A percentile compares a stretch with the other conserved stretches of the same genome.
phyloP scores from a whole-genome alignment of 2,329 filamentous ascomycete genomes.

The Pestalotiopsis sp. region DNA sequence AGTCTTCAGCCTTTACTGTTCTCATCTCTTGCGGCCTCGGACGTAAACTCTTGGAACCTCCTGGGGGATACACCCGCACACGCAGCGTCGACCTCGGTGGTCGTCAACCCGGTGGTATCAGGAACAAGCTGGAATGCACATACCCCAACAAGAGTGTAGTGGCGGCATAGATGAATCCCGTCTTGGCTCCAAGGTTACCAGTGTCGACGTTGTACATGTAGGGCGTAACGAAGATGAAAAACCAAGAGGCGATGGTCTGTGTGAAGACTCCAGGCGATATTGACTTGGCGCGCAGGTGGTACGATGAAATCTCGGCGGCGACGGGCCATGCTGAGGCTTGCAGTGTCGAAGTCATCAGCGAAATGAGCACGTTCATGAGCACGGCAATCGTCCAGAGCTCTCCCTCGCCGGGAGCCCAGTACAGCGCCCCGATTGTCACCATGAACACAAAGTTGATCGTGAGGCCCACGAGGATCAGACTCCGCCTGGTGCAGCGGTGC shows the following conservation, averaged over 20 bases:
- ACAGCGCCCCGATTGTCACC: not conserved
- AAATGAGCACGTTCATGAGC: not conserved
- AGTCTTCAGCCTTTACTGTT: not conserved
- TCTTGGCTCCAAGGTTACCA: not conserved
- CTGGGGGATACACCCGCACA: not conserved
- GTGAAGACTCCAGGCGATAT: not conserved
- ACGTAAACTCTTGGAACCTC: not conserved
- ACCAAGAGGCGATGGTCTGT: not conserved
- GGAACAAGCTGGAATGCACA: not conserved
- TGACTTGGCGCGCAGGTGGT: not conserved
- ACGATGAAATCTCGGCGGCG: not conserved
- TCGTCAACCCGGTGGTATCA: not conserved
- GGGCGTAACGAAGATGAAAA: not conserved
- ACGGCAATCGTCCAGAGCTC: not conserved
- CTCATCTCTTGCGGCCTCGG: not conserved
- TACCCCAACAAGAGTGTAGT: not conserved
- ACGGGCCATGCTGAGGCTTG: not conserved
- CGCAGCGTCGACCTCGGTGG: not conserved
- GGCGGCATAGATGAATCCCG: not conserved
- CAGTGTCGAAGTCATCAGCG: not conserved
- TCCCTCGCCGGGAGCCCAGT: not conserved
- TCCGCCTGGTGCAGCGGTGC: not conserved
- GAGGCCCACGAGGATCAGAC: not conserved
- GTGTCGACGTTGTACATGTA: not conserved
- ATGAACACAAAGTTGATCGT: not conserved